A percentile compares a stretch with the other conserved stretches of the same genome.
Evolutionary conservation across 495 filamentous ascomycete species (phyloP).

Genomic region (Xylaria acuta): DNA sequence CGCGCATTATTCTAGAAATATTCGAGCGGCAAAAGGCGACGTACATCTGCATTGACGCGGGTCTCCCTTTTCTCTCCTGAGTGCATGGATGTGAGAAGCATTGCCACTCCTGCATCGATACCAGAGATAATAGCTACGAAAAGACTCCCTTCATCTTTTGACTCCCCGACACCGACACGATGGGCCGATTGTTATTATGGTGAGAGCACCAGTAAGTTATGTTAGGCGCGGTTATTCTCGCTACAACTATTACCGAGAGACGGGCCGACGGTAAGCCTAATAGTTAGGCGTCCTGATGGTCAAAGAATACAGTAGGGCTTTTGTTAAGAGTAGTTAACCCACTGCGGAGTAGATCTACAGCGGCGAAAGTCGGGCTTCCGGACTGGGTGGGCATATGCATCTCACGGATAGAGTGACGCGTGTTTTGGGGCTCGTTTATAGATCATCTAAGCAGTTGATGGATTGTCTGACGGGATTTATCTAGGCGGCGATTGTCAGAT

Average conservation of each 20-base stretch:
- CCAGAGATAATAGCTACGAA: background rate
- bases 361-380: conserved; percentile 12
- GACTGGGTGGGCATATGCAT: background rate
- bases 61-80: background rate
- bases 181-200: background rate
- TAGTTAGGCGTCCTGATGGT: background rate
- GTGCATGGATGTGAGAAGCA: background rate
- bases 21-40: conserved; percentile 19
- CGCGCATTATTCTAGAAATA: conserved; percentile 22
- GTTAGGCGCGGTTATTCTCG: conserved; percentile 15
- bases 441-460: background rate
- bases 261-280: conserved; percentile 27
- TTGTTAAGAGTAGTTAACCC: conserved; percentile 9
- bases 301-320: background rate
- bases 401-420: conserved; percentile 2
- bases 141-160: background rate
- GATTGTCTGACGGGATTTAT: background rate
- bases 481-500: background rate
- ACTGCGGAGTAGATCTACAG: conserved; percentile 17
- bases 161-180: background rate
- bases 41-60: conserved; percentile 5
- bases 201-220: background rate
- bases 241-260: conserved; percentile 22
- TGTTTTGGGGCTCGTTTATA: conserved; percentile 12
- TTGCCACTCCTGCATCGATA: background rate